Evolutionary conservation across 1,284 basidiomycete species (phyloP).

Genomic region (Thelephora terrestris): DNA sequence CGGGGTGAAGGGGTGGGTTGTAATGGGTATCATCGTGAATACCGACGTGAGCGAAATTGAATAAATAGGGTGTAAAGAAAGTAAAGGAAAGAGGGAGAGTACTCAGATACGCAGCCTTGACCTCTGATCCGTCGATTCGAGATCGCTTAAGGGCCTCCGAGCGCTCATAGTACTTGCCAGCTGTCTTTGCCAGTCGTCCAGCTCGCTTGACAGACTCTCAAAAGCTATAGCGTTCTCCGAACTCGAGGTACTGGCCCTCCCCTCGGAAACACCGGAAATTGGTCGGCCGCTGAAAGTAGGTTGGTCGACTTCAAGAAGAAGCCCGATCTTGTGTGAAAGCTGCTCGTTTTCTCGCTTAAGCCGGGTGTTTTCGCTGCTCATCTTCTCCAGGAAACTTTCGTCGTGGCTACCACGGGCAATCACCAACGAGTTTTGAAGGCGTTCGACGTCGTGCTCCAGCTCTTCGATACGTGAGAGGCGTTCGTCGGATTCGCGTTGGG

Average conservation of each 20-base stretch:
- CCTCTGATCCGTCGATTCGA: constrained; percentile 30
- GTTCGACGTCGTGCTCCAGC: constrained; percentile 73
- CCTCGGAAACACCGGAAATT: constrained; percentile 51
- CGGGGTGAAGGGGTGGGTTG: not conserved
- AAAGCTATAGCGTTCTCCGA: constrained; percentile 71
- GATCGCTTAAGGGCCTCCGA: constrained; percentile 60
- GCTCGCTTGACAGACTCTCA: constrained; percentile 63
- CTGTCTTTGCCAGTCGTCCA: constrained; percentile 78
- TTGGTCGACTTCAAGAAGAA: constrained; percentile 78
- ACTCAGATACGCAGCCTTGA: not conserved
- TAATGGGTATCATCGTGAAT: not conserved
- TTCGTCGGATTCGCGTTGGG: constrained; percentile 70
- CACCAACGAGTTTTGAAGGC: constrained; percentile 62
- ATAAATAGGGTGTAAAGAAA: not conserved
- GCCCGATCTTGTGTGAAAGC: constrained; percentile 76
- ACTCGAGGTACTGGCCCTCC: constrained; percentile 64
- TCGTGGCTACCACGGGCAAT: constrained; percentile 67
- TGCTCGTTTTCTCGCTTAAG: constrained; percentile 78
- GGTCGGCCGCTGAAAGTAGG: constrained; percentile 57
- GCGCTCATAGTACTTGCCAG: constrained; percentile 66
- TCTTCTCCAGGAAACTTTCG: constrained; percentile 62
- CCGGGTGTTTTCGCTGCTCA: constrained; percentile 66
- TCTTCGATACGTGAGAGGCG: constrained; percentile 67
- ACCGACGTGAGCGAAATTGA: not conserved
- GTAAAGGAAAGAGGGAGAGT: constrained; percentile 21